Base-by-base conservation (phyloP, 139 green algal genomes). In the Chlamydomonas schloesseri region DNA sequence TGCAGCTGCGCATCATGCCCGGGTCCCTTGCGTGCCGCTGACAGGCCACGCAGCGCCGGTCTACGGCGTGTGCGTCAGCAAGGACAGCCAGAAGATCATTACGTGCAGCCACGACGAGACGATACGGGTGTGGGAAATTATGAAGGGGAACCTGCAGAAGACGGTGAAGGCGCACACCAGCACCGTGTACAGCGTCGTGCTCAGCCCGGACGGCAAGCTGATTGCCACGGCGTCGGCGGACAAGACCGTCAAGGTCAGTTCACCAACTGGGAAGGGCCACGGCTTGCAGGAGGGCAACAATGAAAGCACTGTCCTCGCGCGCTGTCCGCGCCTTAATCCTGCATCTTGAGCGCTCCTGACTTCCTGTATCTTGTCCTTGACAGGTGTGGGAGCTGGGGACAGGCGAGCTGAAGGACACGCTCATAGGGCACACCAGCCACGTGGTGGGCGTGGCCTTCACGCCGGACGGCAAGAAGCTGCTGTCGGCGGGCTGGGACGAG, bases 351-450 rank as follows among this genome's bases (percentile, higher is more conserved):
- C n/a, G n/a, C n/a, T n/a, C n/a, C n/a, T n/a, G n/a, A n/a, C n/a
- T n/a, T n/a, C n/a, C n/a, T n/a, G n/a, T n/a, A n/a, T n/a, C n/a
- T n/a, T n/a, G n/a, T n/a, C n/a, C n/a, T 2, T 60, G 2, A 60
- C 53, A 86, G 81, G 53, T 91, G 23, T 91, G 88, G 88, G 88
- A 91, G 55, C 55, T 89, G 3, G 79, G 73, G 67, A 88, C 72
- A 0, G 79, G 83, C 37, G 70, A 86, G 46, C 75, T 71, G 62
- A 82, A 84, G 84, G 71, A 68, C 68, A 87, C 81, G n/a, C 77
- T 91, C 58, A 72, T 81, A 36, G 89, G 89, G 9, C 89, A 92
- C 81, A 90, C 81, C 34, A 88, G 75, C 60, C 89, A 92, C 81
- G 89, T 92, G 20, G 81, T 88, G 11, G 57, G 69, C 53, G 75